These are phyloP conservation scores for Daldinia decipiens DNA, from an alignment of 495 filamentous ascomycete species.

Conservation along the genomic window DNA sequence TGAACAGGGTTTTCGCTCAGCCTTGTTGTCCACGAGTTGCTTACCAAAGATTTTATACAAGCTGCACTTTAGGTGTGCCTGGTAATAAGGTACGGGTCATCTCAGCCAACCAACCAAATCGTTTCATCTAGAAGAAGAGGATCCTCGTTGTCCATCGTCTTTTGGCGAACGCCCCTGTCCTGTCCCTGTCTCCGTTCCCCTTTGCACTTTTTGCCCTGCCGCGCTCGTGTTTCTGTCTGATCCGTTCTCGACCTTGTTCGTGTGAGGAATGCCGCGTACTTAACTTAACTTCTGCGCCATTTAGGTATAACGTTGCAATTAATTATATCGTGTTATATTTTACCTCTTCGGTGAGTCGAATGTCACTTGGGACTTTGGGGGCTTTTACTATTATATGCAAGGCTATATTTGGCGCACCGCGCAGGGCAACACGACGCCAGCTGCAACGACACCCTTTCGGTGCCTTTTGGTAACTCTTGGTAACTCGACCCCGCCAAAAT, in stretches of 20 bases:
- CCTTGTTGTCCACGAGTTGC: conserved; percentile 40
- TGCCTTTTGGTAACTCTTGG: conserved; percentile 18
- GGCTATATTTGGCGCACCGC: conserved; percentile 34
- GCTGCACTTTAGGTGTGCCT: conserved; percentile 17
- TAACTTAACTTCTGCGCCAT: conserved; percentile 27
- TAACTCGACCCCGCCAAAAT: conserved; percentile 41
- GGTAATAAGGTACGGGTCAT: conserved; percentile 34
- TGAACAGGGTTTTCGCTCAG: conserved; percentile 31
- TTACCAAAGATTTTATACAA: conserved; percentile 20
- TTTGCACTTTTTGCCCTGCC: conserved; percentile 27
- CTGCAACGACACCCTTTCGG: conserved; percentile 19
- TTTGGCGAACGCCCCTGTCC: conserved; percentile 3
- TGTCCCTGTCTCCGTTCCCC: not conserved
- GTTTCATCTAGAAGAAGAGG: conserved; percentile 36
- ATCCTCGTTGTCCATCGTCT: conserved; percentile 24
- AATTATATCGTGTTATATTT: conserved; percentile 31
- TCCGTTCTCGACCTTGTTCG: conserved; percentile 27
- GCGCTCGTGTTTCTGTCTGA: conserved; percentile 33
- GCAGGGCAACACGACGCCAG: conserved; percentile 30
- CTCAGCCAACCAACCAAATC: conserved; percentile 16
- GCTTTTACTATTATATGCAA: conserved; percentile 26
- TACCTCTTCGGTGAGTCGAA: conserved; percentile 28
- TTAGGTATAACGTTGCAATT: conserved; percentile 25
- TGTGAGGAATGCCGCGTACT: conserved; percentile 29
- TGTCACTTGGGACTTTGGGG: conserved; percentile 30